Evolutionary conservation across 768 basidiomycete species (phyloP), one percentile per base, ranked within the genome.

Genomic region (Termitomyces titanicus): DNA sequence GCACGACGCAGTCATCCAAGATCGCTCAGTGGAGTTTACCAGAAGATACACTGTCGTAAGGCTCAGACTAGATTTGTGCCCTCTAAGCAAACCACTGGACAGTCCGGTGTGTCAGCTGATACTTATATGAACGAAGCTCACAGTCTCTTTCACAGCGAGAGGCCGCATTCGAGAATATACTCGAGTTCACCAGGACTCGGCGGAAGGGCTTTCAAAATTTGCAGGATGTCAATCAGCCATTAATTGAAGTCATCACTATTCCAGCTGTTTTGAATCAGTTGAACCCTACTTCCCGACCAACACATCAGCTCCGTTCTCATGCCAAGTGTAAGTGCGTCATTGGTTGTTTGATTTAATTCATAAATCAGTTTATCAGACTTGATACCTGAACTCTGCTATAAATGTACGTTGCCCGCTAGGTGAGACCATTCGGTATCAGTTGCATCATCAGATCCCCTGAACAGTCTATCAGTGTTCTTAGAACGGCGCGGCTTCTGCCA

Each of bases 361-460:
- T 47, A 17, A 5, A 15, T 22, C 18, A 22, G 15, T 35, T 20
- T 22, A 49, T 9, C 64, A 93, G 91, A 88, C 66, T 74, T 93
- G 38, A 90, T 93, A 62, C 92, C 92, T n/a, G 92, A 93, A 66
- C 72, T 92, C 15, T 89, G 86, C 64, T 79, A 78, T 40, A 88
- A 82, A 63, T 84, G 81, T 64, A 86, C 84, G 10, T 73, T 92
- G 56, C 83, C 89, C 34, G 86, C 86, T 24, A 89, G 85, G 91
- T 88, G 59, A 60, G 66, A n/a, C 64, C 40, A 42, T 58, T 46
- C 47, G 11, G n/a, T 34, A 22, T 12, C 40, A 37, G 18, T 55
- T 48, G 35, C 11, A 25, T 54, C 33, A 12, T 54, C 33, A 12
- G 27, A 29, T 13, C 10, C 15, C 1, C 47, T 54, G 31, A 53